Base-by-base conservation (phyloP, 495 filamentous ascomycete genomes). In the Hypoxylon intermedium region DNA sequence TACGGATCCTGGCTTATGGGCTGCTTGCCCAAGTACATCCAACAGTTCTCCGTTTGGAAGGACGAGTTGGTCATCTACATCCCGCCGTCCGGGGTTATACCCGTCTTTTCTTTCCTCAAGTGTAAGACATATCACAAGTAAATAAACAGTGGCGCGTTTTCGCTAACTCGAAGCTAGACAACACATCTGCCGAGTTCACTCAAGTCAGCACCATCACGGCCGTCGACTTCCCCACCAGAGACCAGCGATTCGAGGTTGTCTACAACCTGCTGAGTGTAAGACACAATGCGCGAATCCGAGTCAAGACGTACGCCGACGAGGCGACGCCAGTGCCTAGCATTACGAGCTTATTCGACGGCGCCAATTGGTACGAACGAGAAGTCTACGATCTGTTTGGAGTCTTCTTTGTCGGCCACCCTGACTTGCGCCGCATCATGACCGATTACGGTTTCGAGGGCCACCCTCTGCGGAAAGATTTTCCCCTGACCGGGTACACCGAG, bases 21-120 rank as follows among this genome's bases (percentile, higher is more conserved):
- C 53, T 95, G 91, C 73, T 80, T 99, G 58, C 95, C 95, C 53
- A 98, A 96, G 81, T 95, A 96, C 75, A 85, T 99, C 67, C 95
- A 99, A 79, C 95, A 99, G 76, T 97, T 97, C 82, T 92, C 91
- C 33, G 93, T 98, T 24, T 98, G 93, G 95, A 99, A 99, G 81
- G 94, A 99, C 72, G 95, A 99, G 72, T 84, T 99, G 58, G 89
- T 87, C 55, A 90, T 99, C 73, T 94, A 93, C 76, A 93, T 97
- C 68, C 77, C 91, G 34, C 94, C 94, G 5, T 73, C 89, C 16
- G 93, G 91, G 63, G 83, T 98, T 63, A 81, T 96, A 57, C 94
- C 95, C 34, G 87, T 96, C 61, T 91, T 98, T 76, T 86, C 83
- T 65, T 99, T 98, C 80, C 85, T 99, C 62, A 99, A 98, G 77